Conservation (phyloP, 352 stramenopile genomes). For the Phytophthora sansomeana region DNA sequence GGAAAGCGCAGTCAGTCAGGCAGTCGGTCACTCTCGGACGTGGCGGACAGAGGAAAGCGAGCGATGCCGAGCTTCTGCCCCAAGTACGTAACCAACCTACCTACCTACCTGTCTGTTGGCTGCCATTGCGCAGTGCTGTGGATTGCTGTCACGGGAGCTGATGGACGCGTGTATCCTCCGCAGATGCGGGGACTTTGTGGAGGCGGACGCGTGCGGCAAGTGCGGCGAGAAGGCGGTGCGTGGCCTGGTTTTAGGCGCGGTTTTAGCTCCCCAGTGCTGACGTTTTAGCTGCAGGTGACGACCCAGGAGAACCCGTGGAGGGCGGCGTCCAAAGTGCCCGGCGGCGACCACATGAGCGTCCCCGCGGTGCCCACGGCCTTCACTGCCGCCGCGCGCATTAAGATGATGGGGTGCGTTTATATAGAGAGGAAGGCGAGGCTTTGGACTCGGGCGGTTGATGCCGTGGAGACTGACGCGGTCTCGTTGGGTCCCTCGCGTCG, state of each 20-base stretch:
- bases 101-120: too few species aligned
- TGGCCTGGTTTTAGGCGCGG: background rate
- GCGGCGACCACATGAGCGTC: slow-evolving; percentile 47
- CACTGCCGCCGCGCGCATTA: slow-evolving; percentile 54
- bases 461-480: slow-evolving; percentile 1
- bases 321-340: slow-evolving; percentile 46
- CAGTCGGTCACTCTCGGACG: slow-evolving; percentile 17
- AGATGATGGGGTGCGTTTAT: slow-evolving; percentile 56
- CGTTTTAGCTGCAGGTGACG: slow-evolving; percentile 39
- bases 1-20: slow-evolving; percentile 22
- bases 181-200: slow-evolving; percentile 72
- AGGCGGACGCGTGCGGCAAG: slow-evolving; percentile 56
- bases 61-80: slow-evolving; percentile 76
- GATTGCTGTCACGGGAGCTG: background rate
- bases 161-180: slow-evolving; percentile 1
- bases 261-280: background rate
- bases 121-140: too few species aligned
- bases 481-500: slow-evolving; percentile 16
- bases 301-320: slow-evolving; percentile 64
- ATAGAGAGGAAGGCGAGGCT: background rate
- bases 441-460: background rate
- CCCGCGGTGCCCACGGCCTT: slow-evolving; percentile 77
- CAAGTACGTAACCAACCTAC: slow-evolving; percentile 44
- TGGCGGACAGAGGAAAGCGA: slow-evolving; percentile 23
- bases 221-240: slow-evolving; percentile 74